A percentile compares a stretch with the other conserved stretches of the same genome.
phyloP scores from a whole-genome alignment of 768 basidiomycete species.

The Mycena maculata region DNA sequence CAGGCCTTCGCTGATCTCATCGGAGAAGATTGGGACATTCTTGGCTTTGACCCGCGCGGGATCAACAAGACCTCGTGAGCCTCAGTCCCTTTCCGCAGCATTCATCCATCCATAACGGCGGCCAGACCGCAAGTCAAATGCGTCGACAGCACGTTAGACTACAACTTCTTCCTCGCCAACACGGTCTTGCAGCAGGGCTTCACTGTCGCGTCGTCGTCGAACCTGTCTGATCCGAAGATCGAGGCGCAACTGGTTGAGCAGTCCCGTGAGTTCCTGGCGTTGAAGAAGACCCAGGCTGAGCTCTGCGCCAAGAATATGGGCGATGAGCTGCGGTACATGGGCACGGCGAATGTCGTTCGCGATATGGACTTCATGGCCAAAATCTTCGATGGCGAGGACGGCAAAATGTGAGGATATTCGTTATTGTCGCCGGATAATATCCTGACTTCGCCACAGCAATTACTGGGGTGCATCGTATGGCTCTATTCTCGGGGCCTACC shows the following conservation, averaged over 20 bases:
- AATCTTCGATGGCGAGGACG: constrained; percentile 35
- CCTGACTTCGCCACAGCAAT: constrained; percentile 22
- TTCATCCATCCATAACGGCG: not conserved
- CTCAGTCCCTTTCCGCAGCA: not conserved
- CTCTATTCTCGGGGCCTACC: constrained; percentile 38
- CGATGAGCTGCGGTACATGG: constrained; percentile 40
- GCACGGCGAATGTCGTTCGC: constrained; percentile 38
- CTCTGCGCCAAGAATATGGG: constrained; percentile 36
- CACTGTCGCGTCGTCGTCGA: constrained; percentile 31
- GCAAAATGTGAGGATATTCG: constrained; percentile 35
- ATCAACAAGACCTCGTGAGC: constrained; percentile 35
- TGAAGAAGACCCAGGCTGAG: constrained; percentile 36
- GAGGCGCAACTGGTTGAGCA: constrained; percentile 32
- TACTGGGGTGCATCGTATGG: constrained; percentile 40
- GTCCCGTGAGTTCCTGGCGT: constrained; percentile 33
- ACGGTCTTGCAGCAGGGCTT: constrained; percentile 39
- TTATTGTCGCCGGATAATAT: not conserved
- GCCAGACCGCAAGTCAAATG: constrained; percentile 35
- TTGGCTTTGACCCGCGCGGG: constrained; percentile 45
- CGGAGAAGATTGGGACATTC: constrained; percentile 42
- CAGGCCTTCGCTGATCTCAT: constrained; percentile 27
- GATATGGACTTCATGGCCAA: constrained; percentile 40
- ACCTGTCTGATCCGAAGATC: constrained; percentile 25
- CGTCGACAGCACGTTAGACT: constrained; percentile 16
- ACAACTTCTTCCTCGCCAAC: constrained; percentile 34